Evolutionary conservation across 495 filamentous ascomycete genomes (phyloP), one percentile per base, ranked within the genome.

Genomic region (Chaetomidium leptoderma): DNA sequence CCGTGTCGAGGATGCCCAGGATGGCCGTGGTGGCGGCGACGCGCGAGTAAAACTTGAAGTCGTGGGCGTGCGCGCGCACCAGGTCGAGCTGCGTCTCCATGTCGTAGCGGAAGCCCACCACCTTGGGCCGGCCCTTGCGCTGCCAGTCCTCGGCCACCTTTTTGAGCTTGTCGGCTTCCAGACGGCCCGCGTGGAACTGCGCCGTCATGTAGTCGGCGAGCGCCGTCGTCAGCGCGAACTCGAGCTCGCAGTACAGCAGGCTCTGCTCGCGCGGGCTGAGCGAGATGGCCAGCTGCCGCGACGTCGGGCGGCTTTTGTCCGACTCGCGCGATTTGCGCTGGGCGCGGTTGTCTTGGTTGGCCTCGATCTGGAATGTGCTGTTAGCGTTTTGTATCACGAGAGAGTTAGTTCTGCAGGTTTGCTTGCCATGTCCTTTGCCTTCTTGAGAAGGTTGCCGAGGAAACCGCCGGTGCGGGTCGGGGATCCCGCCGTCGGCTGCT

Each of bases 11-110:
- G 7, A 76, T 59, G 8, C 69, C 74, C 16, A 59, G 26, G 11
- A 75, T 56, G 8, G 62, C 51, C 1, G 64, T 57, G 0, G 46
- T 42, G 8, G 67, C 56, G 1, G 69, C 62, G 2, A 59, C 43
- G 1, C 64, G 66, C 8, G 73, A 73, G 59, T 72, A 72, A 66
- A 79, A 79, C 45, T 69, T 70, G 64, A 79, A 78, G 11, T 66
- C 65, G 16, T 73, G 53, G 3, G 72, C 53, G 58, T 78, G 76
- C 23, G 65, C 52, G 4, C 59, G 50, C 14, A 77, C 60, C 24
- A 79, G 65, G 0, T 77, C 76, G 23, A 79, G 53, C 63, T 79
- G 76, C 0, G 76, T 79, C 65, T 79, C 76, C 7, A 78, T 53
- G 29, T 79, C 76, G 46, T 75, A 79, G 9, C 74, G 74, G 64